A percentile compares a stretch with the other conserved stretches of the same genome.
phyloP scores from a whole-genome alignment of 2,329 filamentous ascomycete species.

The Diaporthe batatas region DNA sequence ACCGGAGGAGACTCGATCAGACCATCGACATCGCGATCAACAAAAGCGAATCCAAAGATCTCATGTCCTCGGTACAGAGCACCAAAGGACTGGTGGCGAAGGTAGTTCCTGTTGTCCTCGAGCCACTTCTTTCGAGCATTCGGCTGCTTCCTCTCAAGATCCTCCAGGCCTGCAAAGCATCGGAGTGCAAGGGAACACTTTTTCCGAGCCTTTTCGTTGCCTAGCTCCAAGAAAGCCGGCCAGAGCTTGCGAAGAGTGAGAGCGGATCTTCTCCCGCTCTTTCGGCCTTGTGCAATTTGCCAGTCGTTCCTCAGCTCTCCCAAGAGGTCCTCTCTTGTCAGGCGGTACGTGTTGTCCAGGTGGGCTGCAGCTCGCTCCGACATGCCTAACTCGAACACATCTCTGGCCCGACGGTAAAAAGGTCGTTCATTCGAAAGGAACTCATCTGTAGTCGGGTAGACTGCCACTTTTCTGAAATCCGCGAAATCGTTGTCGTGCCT shows the following conservation, averaged over 20 bases:
- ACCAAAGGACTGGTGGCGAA: constrained; percentile 73
- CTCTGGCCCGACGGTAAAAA: constrained; percentile 68
- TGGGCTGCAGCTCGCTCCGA: constrained; percentile 61
- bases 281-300: constrained; percentile 62
- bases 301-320: constrained; percentile 74
- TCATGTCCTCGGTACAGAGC: constrained; percentile 66
- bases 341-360: constrained; percentile 78
- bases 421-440: constrained; percentile 64
- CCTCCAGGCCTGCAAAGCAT: constrained; percentile 58
- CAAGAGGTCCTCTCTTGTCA: constrained; percentile 79
- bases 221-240: constrained; percentile 55
- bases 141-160: constrained; percentile 51
- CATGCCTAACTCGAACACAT: constrained; percentile 57
- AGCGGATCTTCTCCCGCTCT: constrained; percentile 57
- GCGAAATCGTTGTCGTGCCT: constrained; percentile 80
- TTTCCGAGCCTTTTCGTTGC: constrained; percentile 48
- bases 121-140: constrained; percentile 60
- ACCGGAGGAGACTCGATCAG: constrained; percentile 60
- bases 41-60: constrained; percentile 70
- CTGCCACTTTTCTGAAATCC: constrained; percentile 71
- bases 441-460: constrained; percentile 77
- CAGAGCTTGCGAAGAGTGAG: constrained; percentile 56
- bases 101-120: constrained; percentile 59
- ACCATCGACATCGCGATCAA: constrained; percentile 64
- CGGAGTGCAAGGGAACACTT: constrained; percentile 57